phyloP scores from a whole-genome alignment of 208 protist genomes.

The Vickermania ingenoplastis region DNA sequence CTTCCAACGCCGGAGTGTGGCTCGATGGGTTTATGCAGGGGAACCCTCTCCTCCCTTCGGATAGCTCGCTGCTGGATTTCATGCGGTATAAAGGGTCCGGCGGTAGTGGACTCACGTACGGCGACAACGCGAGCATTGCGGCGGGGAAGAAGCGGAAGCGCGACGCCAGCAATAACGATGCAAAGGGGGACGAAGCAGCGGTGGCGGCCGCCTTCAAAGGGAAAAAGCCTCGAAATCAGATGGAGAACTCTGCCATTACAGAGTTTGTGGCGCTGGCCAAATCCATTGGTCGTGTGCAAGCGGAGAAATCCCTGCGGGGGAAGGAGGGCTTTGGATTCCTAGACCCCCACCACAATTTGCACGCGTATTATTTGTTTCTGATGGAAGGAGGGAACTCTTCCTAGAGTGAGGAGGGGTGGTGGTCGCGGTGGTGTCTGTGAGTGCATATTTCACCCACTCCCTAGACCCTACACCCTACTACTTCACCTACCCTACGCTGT shows the following conservation, averaged over 20 bases:
- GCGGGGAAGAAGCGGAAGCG: too few species aligned
- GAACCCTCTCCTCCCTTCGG: conserved; percentile 21
- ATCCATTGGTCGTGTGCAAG: conserved; percentile 49
- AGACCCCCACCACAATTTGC: conserved; percentile 41
- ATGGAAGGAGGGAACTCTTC: conserved; percentile 8
- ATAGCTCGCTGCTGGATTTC: conserved; percentile 39
- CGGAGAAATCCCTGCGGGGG: conserved; percentile 50
- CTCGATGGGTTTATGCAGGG: conserved; percentile 54
- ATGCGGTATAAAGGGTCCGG: too few species aligned
- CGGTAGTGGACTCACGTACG: too few species aligned
- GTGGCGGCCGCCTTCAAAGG: too few species aligned
- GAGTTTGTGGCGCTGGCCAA: conserved; percentile 56
- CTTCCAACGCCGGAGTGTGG: conserved; percentile 43
- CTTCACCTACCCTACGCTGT: neutral
- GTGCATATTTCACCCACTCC: neutral
- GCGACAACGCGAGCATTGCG: too few species aligned
- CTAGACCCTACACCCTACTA: neutral
- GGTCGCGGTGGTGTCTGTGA: neutral
- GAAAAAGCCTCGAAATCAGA: conserved; percentile 28
- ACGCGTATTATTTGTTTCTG: conserved; percentile 66
- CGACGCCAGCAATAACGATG: too few species aligned
- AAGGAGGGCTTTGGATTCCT: conserved; percentile 81
- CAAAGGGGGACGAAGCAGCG: too few species aligned
- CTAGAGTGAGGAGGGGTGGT: neutral
- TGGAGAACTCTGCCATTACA: conserved; percentile 50